Evolutionary conservation across 805 yeast species (phyloP), one percentile per base, ranked within the genome.

Genomic region (Cyberlindnera xishuangbannaensis): DNA sequence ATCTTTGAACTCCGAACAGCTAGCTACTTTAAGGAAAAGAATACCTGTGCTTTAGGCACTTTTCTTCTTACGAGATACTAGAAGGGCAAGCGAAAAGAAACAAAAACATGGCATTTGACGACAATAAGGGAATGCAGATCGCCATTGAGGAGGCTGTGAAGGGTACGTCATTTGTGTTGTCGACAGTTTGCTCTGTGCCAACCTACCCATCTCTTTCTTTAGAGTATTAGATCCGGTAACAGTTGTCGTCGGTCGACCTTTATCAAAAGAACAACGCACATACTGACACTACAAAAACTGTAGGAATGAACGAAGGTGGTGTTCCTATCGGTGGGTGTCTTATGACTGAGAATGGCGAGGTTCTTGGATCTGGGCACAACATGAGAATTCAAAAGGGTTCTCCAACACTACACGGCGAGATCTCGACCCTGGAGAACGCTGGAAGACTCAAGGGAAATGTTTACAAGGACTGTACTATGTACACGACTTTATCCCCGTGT

Each of bases 401-500:
- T 10, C 76, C 96, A 13, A 84, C 81, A 13, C 65, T 90, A 38
- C 98, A 90, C 50, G 98, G 95, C 15, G 98, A 90, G 55, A 92
- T 84, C 48, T 72, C 88, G 9, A 78, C 95, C 7, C 66, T 92
- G 39, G 96, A 87, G 52, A 78, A 83, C 43, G 94, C 95, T 15
- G 97, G 97, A 7, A 73, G 97, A 51, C 65, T 92, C 37, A 78
- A 79, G 15, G 97, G 88, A 5, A 67, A 69, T 15, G 74, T 72
- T 13, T 90, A 90, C 64, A 83, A 81, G 51, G 71, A 78, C 42
- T 82, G 95, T 47, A 92, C 97, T n/a, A 48, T 50, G 51, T 90
- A 87, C 62, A 87, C 97, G 19, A 83, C 96, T 0, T 64, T 90
- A 45, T 83, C 95, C 7, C 97, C 97, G 4, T 90, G 97, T 57